These are phyloP conservation scores for Fusarium sp. DNA, from an alignment of 2,329 filamentous ascomycete genomes.

Conservation along the genomic window DNA sequence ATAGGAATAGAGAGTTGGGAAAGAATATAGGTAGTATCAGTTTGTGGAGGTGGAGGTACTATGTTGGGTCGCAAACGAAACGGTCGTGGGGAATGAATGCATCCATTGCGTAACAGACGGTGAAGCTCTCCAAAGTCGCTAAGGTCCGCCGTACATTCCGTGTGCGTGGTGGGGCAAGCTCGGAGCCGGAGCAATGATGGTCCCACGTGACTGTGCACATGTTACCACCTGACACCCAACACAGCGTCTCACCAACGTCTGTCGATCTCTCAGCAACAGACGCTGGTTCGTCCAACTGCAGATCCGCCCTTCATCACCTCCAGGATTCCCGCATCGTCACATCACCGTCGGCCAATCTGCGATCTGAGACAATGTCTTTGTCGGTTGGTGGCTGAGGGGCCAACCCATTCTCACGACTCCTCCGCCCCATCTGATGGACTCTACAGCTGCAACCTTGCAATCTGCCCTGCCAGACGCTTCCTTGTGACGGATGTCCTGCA, in stretches of 20 bases:
- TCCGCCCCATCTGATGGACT: slow-evolving; percentile 12
- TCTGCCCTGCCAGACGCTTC: neutral
- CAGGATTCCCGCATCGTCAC: slow-evolving; percentile 36
- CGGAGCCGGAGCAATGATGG: neutral
- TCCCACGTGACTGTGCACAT: slow-evolving; percentile 31
- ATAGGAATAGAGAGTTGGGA: neutral
- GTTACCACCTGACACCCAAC: neutral
- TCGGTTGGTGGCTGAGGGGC: slow-evolving; percentile 29
- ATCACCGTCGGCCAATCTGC: slow-evolving; percentile 31
- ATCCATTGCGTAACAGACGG: slow-evolving; percentile 33
- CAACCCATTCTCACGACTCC: neutral
- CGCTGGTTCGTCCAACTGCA: slow-evolving; percentile 27
- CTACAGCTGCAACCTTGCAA: neutral
- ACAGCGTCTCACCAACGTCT: slow-evolving; percentile 7
- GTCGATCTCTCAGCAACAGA: slow-evolving; percentile 4
- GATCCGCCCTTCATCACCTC: slow-evolving; percentile 31
- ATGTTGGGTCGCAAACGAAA: slow-evolving; percentile 24
- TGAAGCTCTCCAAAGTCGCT: neutral
- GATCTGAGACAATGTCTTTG: slow-evolving; percentile 22
- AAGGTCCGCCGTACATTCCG: neutral
- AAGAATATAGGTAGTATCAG: neutral
- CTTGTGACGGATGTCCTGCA: neutral
- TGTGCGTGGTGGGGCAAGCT: no score
- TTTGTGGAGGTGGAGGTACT: neutral
- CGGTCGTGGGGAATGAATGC: slow-evolving; percentile 5